Percentiles rank a stretch among this genome's conserved stretches.
phyloP scores from a whole-genome alignment of 2,329 filamentous ascomycete genomes.

The Aspergillus niger region DNA sequence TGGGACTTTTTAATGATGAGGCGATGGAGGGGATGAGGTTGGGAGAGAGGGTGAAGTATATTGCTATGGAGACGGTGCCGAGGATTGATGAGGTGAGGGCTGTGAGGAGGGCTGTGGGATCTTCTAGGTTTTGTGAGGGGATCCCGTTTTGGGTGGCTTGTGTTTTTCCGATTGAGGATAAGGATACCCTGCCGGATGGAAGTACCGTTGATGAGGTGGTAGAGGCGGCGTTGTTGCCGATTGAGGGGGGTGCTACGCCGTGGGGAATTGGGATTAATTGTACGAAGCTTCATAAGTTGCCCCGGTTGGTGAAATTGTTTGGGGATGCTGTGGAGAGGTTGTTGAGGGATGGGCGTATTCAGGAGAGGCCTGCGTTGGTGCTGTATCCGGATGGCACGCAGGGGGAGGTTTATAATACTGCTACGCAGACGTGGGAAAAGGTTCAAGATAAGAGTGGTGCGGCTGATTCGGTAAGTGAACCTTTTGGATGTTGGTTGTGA shows the following conservation, averaged over 20 bases:
- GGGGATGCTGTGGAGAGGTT: slow-evolving; percentile 39
- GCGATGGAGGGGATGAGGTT: slow-evolving; percentile 32
- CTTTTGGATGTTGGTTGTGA: neutral
- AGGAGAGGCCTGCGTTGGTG: slow-evolving; percentile 54
- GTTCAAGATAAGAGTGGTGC: slow-evolving; percentile 17
- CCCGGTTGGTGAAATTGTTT: slow-evolving; percentile 23
- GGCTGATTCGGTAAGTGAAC: slow-evolving; percentile 19
- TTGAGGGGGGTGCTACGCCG: slow-evolving; percentile 39
- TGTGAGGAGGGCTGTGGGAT: slow-evolving; percentile 43
- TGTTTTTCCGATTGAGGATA: slow-evolving; percentile 60
- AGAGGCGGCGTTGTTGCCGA: slow-evolving; percentile 35
- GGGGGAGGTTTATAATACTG: slow-evolving; percentile 67
- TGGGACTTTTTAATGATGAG: slow-evolving; percentile 52
- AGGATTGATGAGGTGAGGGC: slow-evolving; percentile 63
- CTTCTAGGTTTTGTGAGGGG: slow-evolving; percentile 9
- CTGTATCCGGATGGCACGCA: slow-evolving; percentile 71
- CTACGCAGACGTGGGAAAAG: slow-evolving; percentile 60
- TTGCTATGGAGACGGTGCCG: slow-evolving; percentile 69
- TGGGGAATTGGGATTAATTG: slow-evolving; percentile 71
- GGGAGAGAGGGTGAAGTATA: slow-evolving; percentile 48
- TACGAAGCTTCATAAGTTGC: slow-evolving; percentile 46
- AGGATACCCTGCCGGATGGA: slow-evolving; percentile 58
- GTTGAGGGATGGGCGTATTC: slow-evolving; percentile 39
- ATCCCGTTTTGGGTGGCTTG: slow-evolving; percentile 63
- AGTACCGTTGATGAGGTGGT: slow-evolving; percentile 50